Evolutionary conservation across 2,329 filamentous ascomycete species (phyloP), one percentile per base, ranked within the genome.

Genomic region (Periglandula ipomoeae): DNA sequence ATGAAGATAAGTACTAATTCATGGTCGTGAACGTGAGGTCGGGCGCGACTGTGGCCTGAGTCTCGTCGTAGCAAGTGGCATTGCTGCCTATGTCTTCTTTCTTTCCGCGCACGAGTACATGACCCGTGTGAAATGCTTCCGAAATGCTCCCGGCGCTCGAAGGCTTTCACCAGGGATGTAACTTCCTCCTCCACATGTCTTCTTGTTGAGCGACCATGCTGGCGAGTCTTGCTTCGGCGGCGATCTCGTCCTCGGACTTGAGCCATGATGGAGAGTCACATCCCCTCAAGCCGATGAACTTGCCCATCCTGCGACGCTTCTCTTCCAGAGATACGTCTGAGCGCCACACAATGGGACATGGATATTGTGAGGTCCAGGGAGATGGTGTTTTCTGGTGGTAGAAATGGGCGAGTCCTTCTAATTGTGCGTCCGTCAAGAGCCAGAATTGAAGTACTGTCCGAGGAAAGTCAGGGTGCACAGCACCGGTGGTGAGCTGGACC

Each of bases 241-340:
- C 55, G 49, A 78, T 70, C 53, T 78, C 70, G 32, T 76, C 71
- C 56, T 77, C 71, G 8, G 65, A 66, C 60, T 65, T 68, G 52
- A 67, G 54, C 43, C 61, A 47, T 46, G 52, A 43, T 23, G 70
- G 70, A 17, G 61, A 62, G 35, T 73, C 67, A 53, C 71, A 73
- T 2, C 82, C 84, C 45, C 79, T 68, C 49, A 89, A 68, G 11
- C 85, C 85, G 60, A 89, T 87, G 56, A 89, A 89, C 56, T 78
- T 72, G 41, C 85, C 85, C 60, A 89, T 79, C 66, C 82, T 81
- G 53, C 84, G 71, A 53, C 85, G 73, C 72, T 89, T 89, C 61
- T 89, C 75, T 63, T 82, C 78, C 23, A 82, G 62, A 2, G 70
- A 65, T 51, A 81, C 63, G 51, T 72, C 66, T 5, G 65, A 63